phyloP scores from a whole-genome alignment of 805 yeast genomes.

The Priceomyces carsonii region DNA sequence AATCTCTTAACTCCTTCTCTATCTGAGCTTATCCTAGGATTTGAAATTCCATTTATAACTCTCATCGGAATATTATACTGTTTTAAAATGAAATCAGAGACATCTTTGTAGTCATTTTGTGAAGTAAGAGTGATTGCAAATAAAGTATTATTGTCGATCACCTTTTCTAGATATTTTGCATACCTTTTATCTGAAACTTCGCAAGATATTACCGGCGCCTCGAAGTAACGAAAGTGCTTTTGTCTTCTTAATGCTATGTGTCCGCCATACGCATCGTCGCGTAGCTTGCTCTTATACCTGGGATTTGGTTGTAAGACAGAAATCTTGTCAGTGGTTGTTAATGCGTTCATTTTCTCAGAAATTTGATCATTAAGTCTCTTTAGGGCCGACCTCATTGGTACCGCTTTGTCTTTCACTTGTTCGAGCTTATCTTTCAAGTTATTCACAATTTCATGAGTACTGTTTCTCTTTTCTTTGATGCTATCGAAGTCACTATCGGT shows the following conservation, averaged over 20 bases:
- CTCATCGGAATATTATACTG: constrained; percentile 57
- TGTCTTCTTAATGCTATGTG: constrained; percentile 43
- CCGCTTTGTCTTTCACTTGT: constrained; percentile 18
- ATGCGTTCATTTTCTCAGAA: constrained; percentile 14
- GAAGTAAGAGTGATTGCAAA: constrained; percentile 64
- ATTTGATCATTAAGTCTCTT: constrained; percentile 14
- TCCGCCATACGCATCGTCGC: constrained; percentile 40
- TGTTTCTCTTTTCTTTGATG: constrained; percentile 21
- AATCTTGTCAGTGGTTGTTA: constrained; percentile 53
- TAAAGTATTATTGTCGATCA: constrained; percentile 53
- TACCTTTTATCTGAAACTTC: constrained; percentile 49
- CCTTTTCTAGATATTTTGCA: constrained; percentile 58
- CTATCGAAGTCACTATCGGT: constrained; percentile 25
- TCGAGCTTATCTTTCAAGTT: constrained; percentile 21
- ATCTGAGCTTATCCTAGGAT: constrained; percentile 18
- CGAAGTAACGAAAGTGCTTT: constrained; percentile 50
- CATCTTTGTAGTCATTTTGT: constrained; percentile 46
- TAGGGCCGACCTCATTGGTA: constrained; percentile 13
- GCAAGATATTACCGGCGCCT: constrained; percentile 74
- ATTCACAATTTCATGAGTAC: constrained; percentile 16
- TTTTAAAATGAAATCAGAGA: constrained; percentile 38
- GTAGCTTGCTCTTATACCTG: constrained; percentile 32
- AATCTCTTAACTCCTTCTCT: constrained; percentile 33
- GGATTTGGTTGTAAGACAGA: constrained; percentile 39
- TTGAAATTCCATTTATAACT: constrained; percentile 32